A percentile compares a stretch with the other conserved stretches of the same genome.
These are phyloP conservation scores for Dactylellina haptotyla DNA, from an alignment of 2,329 filamentous ascomycete genomes.

Conservation along the genomic window DNA sequence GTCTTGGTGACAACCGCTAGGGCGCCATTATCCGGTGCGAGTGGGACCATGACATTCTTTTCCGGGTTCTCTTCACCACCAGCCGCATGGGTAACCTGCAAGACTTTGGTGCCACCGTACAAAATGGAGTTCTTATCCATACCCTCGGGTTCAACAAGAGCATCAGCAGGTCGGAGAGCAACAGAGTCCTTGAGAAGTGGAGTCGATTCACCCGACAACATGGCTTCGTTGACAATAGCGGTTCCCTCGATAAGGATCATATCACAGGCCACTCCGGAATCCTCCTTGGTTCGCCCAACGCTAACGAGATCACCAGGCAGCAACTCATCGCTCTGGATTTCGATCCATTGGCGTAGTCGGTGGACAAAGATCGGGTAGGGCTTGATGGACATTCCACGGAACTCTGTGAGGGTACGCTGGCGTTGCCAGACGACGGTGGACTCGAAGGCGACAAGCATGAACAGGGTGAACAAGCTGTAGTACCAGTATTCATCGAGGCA, in stretches of 20 bases:
- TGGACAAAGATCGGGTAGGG: constrained; percentile 95
- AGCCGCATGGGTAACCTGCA: constrained; percentile 72
- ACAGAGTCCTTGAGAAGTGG: constrained; percentile 96
- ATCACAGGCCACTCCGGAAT: constrained; percentile 95
- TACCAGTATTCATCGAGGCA: constrained; percentile 99
- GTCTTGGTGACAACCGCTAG: constrained; percentile 96
- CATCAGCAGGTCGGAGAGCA: constrained; percentile 85
- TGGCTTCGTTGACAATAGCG: constrained; percentile 98
- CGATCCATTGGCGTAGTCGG: constrained; percentile 85
- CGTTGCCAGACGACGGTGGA: constrained; percentile 99
- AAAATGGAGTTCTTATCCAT: constrained; percentile 97
- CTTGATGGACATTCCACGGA: constrained; percentile 99
- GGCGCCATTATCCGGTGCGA: constrained; percentile 91
- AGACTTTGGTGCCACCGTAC: constrained; percentile 95
- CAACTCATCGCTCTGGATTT: constrained; percentile 88
- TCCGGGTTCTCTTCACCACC: constrained; percentile 53
- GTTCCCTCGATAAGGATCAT: constrained; percentile 95
- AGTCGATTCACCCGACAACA: constrained; percentile 98
- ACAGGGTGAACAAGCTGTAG: constrained; percentile 97
- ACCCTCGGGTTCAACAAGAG: constrained; percentile 83
- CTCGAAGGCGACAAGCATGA: constrained; percentile 98
- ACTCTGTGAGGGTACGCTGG: constrained; percentile 93
- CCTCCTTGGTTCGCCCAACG: constrained; percentile 92
- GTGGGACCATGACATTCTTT: constrained; percentile 72
- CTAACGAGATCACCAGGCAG: constrained; percentile 94